Percentiles rank a stretch among this genome's conserved stretches.
These are phyloP conservation scores for Exophiala spinifera DNA, from an alignment of 2,329 filamentous ascomycete species.

Conservation along the genomic window DNA sequence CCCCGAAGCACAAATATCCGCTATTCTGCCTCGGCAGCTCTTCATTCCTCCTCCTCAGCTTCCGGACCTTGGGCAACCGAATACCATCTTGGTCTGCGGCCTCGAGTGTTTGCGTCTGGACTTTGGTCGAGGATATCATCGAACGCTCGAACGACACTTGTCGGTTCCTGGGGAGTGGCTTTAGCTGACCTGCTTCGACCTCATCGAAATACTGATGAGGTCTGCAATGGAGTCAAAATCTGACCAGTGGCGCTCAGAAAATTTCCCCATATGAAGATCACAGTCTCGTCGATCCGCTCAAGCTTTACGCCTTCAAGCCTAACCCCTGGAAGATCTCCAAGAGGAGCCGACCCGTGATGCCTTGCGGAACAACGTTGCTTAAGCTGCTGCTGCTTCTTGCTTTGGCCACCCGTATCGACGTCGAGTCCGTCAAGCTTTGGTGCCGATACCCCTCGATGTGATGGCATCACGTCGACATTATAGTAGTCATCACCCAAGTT, in stretches of 20 bases:
- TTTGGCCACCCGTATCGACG: background rate
- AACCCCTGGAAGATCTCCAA: slow-evolving; percentile 9
- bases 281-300: slow-evolving; percentile 8
- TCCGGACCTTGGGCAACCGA: slow-evolving; percentile 6
- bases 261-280: slow-evolving; percentile 14
- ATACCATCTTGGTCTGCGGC: slow-evolving; percentile 9
- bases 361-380: background rate
- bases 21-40: too few relatives aligned
- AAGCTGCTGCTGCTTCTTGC: background rate
- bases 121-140: slow-evolving; percentile 9
- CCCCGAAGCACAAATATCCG: too few relatives aligned
- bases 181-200: slow-evolving; percentile 3
- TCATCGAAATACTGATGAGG: background rate
- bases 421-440: slow-evolving; percentile 17
- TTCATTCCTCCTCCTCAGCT: background rate
- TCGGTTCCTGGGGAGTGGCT: slow-evolving; percentile 15
- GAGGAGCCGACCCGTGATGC: slow-evolving; percentile 7
- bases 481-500: slow-evolving; percentile 13
- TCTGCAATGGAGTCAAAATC: background rate
- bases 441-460: slow-evolving; percentile 10
- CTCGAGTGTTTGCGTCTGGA: slow-evolving; percentile 3
- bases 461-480: slow-evolving; percentile 14
- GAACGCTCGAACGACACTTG: slow-evolving; percentile 15
- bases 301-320: slow-evolving; percentile 3
- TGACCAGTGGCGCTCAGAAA: background rate